Evolutionary conservation across 2,329 filamentous ascomycete genomes (phyloP).

Genomic region (Raffaelea albimanens): DNA sequence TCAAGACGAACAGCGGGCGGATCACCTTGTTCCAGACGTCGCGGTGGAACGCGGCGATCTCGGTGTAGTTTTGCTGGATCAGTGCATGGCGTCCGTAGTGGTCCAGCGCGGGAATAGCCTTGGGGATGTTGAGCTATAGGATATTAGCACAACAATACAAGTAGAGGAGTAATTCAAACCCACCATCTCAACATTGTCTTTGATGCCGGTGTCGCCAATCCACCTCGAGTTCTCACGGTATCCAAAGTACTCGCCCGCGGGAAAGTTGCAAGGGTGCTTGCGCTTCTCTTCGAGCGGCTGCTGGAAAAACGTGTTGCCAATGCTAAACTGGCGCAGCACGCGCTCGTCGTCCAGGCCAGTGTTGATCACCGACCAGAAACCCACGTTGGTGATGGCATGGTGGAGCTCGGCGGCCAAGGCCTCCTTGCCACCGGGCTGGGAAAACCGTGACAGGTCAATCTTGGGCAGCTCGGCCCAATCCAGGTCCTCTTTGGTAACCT

Average conservation of each 20-base stretch:
- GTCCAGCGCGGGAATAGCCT: conserved; percentile 21
- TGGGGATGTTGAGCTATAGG: conserved; percentile 32
- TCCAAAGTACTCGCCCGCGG: conserved; percentile 32
- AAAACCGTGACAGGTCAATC: conserved; percentile 41
- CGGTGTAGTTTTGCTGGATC: conserved; percentile 28
- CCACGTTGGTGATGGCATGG: conserved; percentile 32
- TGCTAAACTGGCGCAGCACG: conserved; percentile 36
- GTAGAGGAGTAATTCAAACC: background rate
- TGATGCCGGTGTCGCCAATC: conserved; percentile 22
- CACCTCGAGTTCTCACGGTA: conserved; percentile 30
- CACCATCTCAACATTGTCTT: conserved; percentile 44
- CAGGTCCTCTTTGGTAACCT: conserved; percentile 19
- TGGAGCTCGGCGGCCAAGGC: conserved; percentile 38
- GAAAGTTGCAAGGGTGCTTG: conserved; percentile 15
- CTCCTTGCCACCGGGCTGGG: conserved; percentile 39
- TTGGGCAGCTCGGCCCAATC: conserved; percentile 30
- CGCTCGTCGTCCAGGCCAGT: conserved; percentile 26
- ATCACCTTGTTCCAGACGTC: conserved; percentile 19
- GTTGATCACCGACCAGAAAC: conserved; percentile 27
- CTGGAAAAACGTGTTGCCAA: conserved; percentile 39
- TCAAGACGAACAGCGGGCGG: conserved; percentile 12
- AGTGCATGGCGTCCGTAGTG: conserved; percentile 18
- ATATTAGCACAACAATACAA: background rate
- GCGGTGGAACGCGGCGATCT: conserved; percentile 33
- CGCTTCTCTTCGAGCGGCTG: conserved; percentile 33